Base-by-base conservation (phyloP, 352 stramenopile genomes). In the Phytophthora quininea region DNA sequence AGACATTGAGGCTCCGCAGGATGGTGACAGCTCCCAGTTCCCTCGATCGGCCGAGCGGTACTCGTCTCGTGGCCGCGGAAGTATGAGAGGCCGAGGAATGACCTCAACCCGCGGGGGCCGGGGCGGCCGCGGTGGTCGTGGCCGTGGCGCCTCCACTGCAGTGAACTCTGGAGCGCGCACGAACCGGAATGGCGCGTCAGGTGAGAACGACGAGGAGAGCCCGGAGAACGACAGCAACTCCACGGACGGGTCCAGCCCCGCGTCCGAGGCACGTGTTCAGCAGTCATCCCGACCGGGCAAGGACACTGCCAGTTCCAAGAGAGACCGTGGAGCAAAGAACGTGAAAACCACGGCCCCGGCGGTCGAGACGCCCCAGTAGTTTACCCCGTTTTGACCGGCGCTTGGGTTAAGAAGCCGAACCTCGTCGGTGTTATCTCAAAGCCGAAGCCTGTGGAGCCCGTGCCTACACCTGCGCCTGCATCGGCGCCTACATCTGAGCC, bases 391-490 rank as follows among this genome's bases (percentile, higher is more conserved):
- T 59, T 92, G 31, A 88, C 77, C 15, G 84, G 84, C 42, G 84
- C 84, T 24, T 92, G 84, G 84, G 81, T 79, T 29, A 90, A 92
- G 71, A 89, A 88, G 66, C 79, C 84, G 24, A 91, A 88, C 56
- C 76, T 92, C 43, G 69, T 69, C 30, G 69, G 70, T 6, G 49
- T 71, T 29, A 71, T 62, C 11, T 58, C 75, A 35, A 80, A 61
- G 53, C 61, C 74, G 30, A 83, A 82, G 51, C 76, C 68, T 52
- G 61, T 64, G 49, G 67, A 82, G 51, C 58, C 69, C 9, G 62
- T 42, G 6, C n/a, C 62, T 46, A 37, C 73, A 65, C 33, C 67
- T 38, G 54, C 67, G 32, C 31, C 70, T 50, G 27, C 45, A 51
- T 35, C 61, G 29, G 42, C 61, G 40, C 24, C 19, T 24, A 24